Evolutionary conservation across 2,329 filamentous ascomycete genomes (phyloP), one percentile per base, ranked within the genome.

Genomic region (Stachybotrys elegans): DNA sequence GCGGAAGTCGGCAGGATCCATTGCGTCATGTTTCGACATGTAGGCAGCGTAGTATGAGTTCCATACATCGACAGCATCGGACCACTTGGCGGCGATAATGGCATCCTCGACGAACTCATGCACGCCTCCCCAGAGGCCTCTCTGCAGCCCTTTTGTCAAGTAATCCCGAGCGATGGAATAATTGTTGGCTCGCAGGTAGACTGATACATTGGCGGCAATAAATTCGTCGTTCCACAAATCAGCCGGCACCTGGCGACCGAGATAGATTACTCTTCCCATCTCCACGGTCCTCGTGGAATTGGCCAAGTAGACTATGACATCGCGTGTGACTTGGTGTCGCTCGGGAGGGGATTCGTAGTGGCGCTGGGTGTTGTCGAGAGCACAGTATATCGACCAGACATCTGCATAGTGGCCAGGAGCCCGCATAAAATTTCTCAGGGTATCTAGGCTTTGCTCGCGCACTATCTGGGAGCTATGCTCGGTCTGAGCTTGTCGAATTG

Each of bases 221-320:
- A 66, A 45, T 4, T 60, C 53, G 12, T 69, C 57, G 14, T 66
- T 64, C 73, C 72, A 76, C 6, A 57, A 45, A 0, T 60, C 49
- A 2, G 51, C 27, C 1, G 62, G 53, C 3, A 73, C 54, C 22
- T 65, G 56, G 3, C 59, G 58, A 41, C 78, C 74, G 3, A 78
- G 47, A 3, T 70, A 62, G 4, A 66, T 56, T n/a, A 74, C 64
- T 44, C 73, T 68, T 53, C 64, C 64, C 2, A 66, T 67, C 40
- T 78, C 72, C n/a, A n/a, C n/a, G n/a, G n/a, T n/a, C n/a, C n/a
- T 65, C 5, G 55, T 56, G 4, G 73, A 75, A 14, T 52, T 60
- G 6, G 70, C 60, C 9, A 79, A 63, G 38, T 71, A 70, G 2
- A 59, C 43, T 2, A 77, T 49, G 17, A 76, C 60, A 3, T 52